phyloP scores from a whole-genome alignment of 2,329 filamentous ascomycete genomes.

The Fusarium aywerte region DNA sequence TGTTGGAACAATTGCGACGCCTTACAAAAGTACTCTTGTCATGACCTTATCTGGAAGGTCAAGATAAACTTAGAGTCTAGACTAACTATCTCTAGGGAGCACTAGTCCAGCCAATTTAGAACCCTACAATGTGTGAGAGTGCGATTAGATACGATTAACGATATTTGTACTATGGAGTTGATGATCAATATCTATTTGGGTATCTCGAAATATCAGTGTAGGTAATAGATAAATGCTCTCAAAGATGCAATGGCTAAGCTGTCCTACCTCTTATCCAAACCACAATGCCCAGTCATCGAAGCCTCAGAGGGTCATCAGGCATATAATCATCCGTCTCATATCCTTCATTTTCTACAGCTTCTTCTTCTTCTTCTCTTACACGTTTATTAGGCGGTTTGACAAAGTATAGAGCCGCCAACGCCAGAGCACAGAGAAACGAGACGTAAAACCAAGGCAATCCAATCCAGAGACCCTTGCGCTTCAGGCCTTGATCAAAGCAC shows the following conservation, averaged over 20 bases:
- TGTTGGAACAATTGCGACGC: neutral
- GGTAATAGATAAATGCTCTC: neutral
- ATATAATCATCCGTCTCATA: conserved; percentile 38
- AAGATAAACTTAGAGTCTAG: neutral
- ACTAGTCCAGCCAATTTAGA: neutral
- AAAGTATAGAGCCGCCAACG: conserved; percentile 48
- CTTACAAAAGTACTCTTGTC: conserved; percentile 38
- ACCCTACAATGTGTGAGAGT: neutral
- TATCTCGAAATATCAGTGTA: conserved; percentile 12
- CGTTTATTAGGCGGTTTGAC: conserved; percentile 49
- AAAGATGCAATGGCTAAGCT: neutral
- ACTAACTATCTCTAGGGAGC: neutral
- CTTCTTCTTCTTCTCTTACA: conserved; percentile 36
- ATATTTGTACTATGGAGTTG: neutral
- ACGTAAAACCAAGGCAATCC: conserved; percentile 57
- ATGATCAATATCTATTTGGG: conserved; percentile 9
- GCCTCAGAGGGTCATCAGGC: conserved; percentile 41
- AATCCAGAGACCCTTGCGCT: conserved; percentile 51
- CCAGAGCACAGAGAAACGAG: conserved; percentile 45
- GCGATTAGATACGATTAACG: neutral
- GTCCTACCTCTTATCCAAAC: neutral
- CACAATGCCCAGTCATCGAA: conserved; percentile 25
- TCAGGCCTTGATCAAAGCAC: conserved; percentile 53
- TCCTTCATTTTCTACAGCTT: conserved; percentile 23
- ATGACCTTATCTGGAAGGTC: conserved; percentile 38